Evolutionary conservation across 2,329 filamentous ascomycete genomes (phyloP), one percentile per base, ranked within the genome.

Genomic region (Pseudopithomyces chartarum): DNA sequence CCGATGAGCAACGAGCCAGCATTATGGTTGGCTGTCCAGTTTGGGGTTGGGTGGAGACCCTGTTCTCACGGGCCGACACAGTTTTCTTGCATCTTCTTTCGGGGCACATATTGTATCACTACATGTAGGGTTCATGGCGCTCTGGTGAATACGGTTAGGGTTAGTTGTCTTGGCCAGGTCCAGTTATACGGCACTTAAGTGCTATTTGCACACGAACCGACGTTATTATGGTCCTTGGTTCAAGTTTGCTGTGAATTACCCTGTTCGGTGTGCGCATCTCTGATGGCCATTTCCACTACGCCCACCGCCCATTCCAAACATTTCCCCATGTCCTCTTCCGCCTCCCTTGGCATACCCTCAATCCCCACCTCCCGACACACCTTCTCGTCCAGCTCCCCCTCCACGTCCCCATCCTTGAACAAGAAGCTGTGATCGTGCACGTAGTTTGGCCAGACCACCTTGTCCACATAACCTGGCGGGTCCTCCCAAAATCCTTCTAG

Each of bases 361-460:
- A 73, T 70, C 60, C 49, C 64, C 55, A 63, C 51, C 2, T 56
- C 54, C 17, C 47, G 46, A 51, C 73, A 73, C 56, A 78, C 72
- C 0, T 79, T 75, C 17, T 77, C 70, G 39, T 84, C 79, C 10
- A 87, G 70, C 45, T 76, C 68, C 0, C 84, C 84, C 64, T 90
- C 75, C 10, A 91, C 90, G 70, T 93, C 80, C 0, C 85, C 88
- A 7, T 79, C 78, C 61, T 87, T 76, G 70, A 97, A 95, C 73
- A 99, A 80, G 82, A 91, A 96, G 20, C 81, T 80, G 78, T 98
- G 93, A 66, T 92, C 86, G 52, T 84, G 81, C 3, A 90, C 90
- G 75, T 97, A 98, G 67, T 96, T 94, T 3, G 94, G 94, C 95
- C 95, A 99, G 4, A 99, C 95, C 53, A 99, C 85, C 72, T 90